phyloP scores from a whole-genome alignment of 1,284 basidiomycete species.

The Microbotryomycetes sp. region DNA sequence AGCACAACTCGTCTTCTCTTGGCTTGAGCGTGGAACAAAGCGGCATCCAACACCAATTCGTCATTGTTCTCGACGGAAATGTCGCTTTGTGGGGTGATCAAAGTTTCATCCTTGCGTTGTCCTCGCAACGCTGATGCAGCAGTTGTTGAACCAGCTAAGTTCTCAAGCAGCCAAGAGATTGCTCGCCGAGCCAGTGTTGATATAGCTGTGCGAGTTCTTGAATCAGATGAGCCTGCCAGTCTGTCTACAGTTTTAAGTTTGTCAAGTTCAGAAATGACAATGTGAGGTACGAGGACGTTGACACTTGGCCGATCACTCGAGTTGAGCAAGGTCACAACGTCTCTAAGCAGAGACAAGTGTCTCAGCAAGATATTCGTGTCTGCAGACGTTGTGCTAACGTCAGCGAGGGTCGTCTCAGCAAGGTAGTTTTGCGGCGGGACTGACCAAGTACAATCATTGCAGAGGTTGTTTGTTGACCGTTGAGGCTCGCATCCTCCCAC shows the following conservation, averaged over 20 bases:
- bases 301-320: neutral
- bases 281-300: conserved; percentile 21
- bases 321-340: conserved; percentile 4
- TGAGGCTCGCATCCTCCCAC: conserved; percentile 18
- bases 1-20: conserved; percentile 7
- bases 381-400: too few species aligned
- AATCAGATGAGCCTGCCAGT: neutral
- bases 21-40: conserved; percentile 7
- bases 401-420: neutral
- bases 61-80: conserved; percentile 18
- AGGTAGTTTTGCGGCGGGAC: neutral
- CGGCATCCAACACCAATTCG: conserved; percentile 25
- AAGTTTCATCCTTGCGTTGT: conserved; percentile 18
- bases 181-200: conserved; percentile 21
- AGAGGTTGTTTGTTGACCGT: too few species aligned
- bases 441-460: conserved; percentile 16
- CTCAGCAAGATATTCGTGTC: conserved; percentile 31
- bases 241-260: conserved; percentile 18
- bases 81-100: neutral
- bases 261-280: conserved; percentile 30
- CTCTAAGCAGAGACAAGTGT: conserved; percentile 19
- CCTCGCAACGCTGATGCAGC: conserved; percentile 10
- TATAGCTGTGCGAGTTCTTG: conserved; percentile 9
- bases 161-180: conserved; percentile 19
- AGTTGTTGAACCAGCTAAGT: neutral